Percentiles rank a stretch among this genome's conserved stretches.
phyloP scores from a whole-genome alignment of 2,329 filamentous ascomycete species.

The Phyllosticta paracitricarpa region DNA sequence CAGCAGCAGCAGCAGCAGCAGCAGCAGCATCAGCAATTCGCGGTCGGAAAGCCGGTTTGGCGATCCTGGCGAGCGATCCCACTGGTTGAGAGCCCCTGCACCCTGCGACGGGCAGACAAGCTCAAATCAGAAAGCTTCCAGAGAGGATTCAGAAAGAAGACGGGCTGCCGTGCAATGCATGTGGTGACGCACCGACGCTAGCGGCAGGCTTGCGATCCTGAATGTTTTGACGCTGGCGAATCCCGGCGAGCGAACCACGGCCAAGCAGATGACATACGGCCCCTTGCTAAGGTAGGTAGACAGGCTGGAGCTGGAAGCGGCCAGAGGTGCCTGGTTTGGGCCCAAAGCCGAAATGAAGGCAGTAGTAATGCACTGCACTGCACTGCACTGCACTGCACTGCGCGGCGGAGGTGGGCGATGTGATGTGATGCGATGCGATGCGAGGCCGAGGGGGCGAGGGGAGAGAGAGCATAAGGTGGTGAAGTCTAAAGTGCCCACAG shows the following conservation, averaged over 20 bases:
- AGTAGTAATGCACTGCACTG: not conserved
- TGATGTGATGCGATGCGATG: too few relatives aligned
- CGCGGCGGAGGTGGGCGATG: slow-evolving; percentile 1
- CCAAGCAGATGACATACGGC: slow-evolving; percentile 2
- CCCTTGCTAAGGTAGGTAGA: not conserved
- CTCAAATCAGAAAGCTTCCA: slow-evolving; percentile 3
- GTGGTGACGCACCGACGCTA: not conserved
- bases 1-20: too few relatives aligned
- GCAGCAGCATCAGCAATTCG: too few relatives aligned
- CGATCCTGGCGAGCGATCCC: slow-evolving; percentile 10
- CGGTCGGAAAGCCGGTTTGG: slow-evolving; percentile 4
- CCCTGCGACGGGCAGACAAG: slow-evolving; percentile 2
- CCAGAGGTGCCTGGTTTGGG: slow-evolving; percentile 2
- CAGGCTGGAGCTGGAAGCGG: slow-evolving; percentile 3
- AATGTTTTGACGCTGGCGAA: not conserved
- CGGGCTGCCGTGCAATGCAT: not conserved
- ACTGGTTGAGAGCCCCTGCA: not conserved
- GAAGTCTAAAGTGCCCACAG: not conserved
- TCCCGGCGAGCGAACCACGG: not conserved
- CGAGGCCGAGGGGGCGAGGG: not conserved
- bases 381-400: not conserved
- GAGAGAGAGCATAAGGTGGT: not conserved
- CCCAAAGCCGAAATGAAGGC: slow-evolving; percentile 7
- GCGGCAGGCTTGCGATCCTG: not conserved
- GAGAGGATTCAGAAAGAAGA: not conserved